Base-by-base conservation (phyloP, 1,284 basidiomycete genomes). In the Ganoderma lucidum region DNA sequence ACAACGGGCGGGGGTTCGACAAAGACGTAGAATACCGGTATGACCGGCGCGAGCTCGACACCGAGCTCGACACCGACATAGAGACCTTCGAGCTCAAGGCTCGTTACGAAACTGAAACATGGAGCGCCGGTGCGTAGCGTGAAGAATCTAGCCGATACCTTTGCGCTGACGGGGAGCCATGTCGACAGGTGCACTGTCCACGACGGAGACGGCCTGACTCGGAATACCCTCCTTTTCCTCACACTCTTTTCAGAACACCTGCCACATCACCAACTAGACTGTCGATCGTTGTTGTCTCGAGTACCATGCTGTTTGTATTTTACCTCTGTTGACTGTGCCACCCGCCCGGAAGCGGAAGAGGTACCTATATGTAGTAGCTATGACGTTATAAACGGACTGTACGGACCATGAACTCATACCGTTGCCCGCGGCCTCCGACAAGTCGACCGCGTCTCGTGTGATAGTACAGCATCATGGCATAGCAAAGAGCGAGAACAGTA, bases 1-100 rank as follows among this genome's bases (percentile, higher is more conserved):
- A 61, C 23, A 42, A 61, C 59, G 59, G 59, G 23, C 37, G 59
- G 19, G 35, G 37, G 19, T 61, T 61, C 15, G 59, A 61, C 37
- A 61, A 60, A 10, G 37, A 60, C 9, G 9, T 37, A 6, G 58
- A 41, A 6, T 8, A 17, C n/a, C 39, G 41, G 14, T 61, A 42
- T 10, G 12, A 60, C 58, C 37, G 37, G 23, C 35, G 58, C n/a
- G 35, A 9, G 9, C 28, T 61, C 28, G 59, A 44, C n/a, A 42
- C 19, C 6, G 58, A 45, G 17, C 44, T 19, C 19, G 45, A 48
- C 45, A 9, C 19, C 19, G 45, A 60, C 8, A 23, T n/a, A 6
- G 58, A 60, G 30, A 35, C 30, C 19, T 37, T 39, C 53, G 53
- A 56, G 53, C 32, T 35, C 53, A 15, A 19, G 14, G 32, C 5